These are phyloP conservation scores for Crithidia fasciculata DNA, from an alignment of 208 protist species.

Conservation along the genomic window DNA sequence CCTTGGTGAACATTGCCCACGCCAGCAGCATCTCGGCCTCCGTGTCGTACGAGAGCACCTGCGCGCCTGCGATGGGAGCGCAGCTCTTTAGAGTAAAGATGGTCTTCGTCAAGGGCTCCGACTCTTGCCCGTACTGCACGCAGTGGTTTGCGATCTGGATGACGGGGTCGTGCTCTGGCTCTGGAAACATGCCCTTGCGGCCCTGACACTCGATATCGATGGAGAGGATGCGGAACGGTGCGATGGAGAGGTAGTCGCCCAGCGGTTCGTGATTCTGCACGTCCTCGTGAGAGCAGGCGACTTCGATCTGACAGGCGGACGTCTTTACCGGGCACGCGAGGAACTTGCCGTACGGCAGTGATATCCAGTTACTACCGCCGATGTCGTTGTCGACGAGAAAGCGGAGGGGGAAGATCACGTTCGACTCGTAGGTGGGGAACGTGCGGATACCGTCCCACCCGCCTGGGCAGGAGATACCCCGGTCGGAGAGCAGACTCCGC, in stretches of 20 bases:
- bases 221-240: slow-evolving; percentile 98
- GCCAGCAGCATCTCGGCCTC: slow-evolving; percentile 95
- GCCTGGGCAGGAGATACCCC: slow-evolving; percentile 69
- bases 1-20: slow-evolving; percentile 87
- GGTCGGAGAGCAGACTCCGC: slow-evolving; percentile 76
- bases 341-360: slow-evolving; percentile 83
- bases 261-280: slow-evolving; percentile 87
- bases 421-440: slow-evolving; percentile 98
- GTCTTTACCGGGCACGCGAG: slow-evolving; percentile 40
- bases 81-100: slow-evolving; percentile 96
- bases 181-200: slow-evolving; percentile 98
- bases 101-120: slow-evolving; percentile 64
- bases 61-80: slow-evolving; percentile 94
- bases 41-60: slow-evolving; percentile 94
- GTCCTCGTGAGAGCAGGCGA: slow-evolving; percentile 87
- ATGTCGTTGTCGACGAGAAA: slow-evolving; percentile 99
- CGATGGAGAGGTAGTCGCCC: slow-evolving; percentile 95
- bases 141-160: slow-evolving; percentile 99
- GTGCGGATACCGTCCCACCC: slow-evolving; percentile 76
- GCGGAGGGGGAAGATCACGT: slow-evolving; percentile 98
- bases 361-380: slow-evolving; percentile 95
- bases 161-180: slow-evolving; percentile 98
- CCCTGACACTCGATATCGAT: slow-evolving; percentile 99
- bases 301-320: slow-evolving; percentile 92
- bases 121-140: slow-evolving; percentile 85